Conservation (phyloP, 768 basidiomycete species). For the Mycena albidolilacea region DNA sequence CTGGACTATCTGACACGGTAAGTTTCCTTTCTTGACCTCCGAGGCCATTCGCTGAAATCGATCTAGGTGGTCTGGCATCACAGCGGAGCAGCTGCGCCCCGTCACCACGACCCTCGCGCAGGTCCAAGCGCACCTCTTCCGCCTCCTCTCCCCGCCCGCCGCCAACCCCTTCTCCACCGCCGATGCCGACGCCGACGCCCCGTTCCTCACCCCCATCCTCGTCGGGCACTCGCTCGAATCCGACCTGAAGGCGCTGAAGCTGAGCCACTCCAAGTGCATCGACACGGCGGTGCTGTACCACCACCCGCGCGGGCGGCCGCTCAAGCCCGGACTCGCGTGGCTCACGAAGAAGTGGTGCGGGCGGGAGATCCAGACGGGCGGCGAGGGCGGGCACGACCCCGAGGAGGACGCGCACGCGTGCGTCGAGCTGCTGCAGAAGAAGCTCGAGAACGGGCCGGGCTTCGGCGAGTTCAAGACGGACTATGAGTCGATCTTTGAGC, state of each 20-base stretch:
- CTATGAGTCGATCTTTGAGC: slow-evolving; percentile 90
- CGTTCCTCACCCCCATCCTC: slow-evolving; percentile 79
- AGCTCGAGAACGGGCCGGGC: slow-evolving; percentile 81
- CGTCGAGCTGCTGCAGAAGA: slow-evolving; percentile 85
- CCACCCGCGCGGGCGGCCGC: slow-evolving; percentile 93
- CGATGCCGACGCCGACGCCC: slow-evolving; percentile 42
- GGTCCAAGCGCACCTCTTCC: slow-evolving; percentile 81
- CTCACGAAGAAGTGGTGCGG: slow-evolving; percentile 94
- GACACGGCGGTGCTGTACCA: slow-evolving; percentile 94
- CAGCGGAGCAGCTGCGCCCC: slow-evolving; percentile 73
- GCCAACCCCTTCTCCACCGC: slow-evolving; percentile 61
- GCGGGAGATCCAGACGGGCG: slow-evolving; percentile 88
- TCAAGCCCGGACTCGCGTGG: slow-evolving; percentile 98
- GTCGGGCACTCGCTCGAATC: slow-evolving; percentile 97
- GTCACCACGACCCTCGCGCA: slow-evolving; percentile 86
- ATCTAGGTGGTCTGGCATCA: slow-evolving; percentile 93
- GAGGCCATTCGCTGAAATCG: background rate
- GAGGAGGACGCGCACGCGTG: slow-evolving; percentile 96
- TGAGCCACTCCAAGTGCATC: slow-evolving; percentile 89
- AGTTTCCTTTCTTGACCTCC: slow-evolving; percentile 33
- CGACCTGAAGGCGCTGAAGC: slow-evolving; percentile 89
- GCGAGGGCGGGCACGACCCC: slow-evolving; percentile 92
- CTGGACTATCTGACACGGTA: slow-evolving; percentile 94
- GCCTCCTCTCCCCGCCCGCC: slow-evolving; percentile 68
- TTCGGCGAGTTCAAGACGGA: slow-evolving; percentile 93